A percentile compares a stretch with the other conserved stretches of the same genome.
Conservation (phyloP, 208 protist genomes). For the Vickermania ingenoplastis region DNA sequence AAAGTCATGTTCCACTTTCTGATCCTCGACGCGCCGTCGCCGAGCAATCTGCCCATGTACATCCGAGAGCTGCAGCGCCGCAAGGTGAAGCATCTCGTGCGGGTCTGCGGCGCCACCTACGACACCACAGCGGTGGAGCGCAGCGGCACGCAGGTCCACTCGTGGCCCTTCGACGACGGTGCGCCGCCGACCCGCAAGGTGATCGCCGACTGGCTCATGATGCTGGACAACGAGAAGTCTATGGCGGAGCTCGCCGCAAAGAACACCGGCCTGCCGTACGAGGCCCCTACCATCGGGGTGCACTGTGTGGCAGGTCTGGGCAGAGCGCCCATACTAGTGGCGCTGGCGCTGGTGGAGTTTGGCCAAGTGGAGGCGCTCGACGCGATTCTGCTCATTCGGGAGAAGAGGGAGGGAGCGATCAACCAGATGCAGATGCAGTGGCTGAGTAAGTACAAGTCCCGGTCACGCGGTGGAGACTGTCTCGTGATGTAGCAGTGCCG, state of each 20-base stretch:
- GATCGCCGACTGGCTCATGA: slow-evolving; percentile 66
- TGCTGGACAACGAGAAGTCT: slow-evolving; percentile 62
- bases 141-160: slow-evolving; percentile 71
- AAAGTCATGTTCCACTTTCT: slow-evolving; percentile 62
- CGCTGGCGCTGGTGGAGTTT: slow-evolving; percentile 87
- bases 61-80: slow-evolving; percentile 80
- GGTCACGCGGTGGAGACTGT: slow-evolving; percentile 32
- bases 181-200: slow-evolving; percentile 71
- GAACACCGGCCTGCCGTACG: not conserved
- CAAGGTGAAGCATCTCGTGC: slow-evolving; percentile 69
- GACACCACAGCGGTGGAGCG: slow-evolving; percentile 46
- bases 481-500: slow-evolving; percentile 46
- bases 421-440: slow-evolving; percentile 89
- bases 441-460: slow-evolving; percentile 81
- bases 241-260: slow-evolving; percentile 7
- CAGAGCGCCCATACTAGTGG: slow-evolving; percentile 87
- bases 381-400: slow-evolving; percentile 70
- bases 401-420: slow-evolving; percentile 77
- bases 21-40: slow-evolving; percentile 79
- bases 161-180: slow-evolving; percentile 88
- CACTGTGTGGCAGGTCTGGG: slow-evolving; percentile 91
- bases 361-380: slow-evolving; percentile 66
- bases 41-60: slow-evolving; percentile 84
- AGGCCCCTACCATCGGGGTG: slow-evolving; percentile 53
- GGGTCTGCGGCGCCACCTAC: slow-evolving; percentile 84